Conservation (phyloP, 1,139 yeast genomes). For the Scheffersomyces titani region DNA sequence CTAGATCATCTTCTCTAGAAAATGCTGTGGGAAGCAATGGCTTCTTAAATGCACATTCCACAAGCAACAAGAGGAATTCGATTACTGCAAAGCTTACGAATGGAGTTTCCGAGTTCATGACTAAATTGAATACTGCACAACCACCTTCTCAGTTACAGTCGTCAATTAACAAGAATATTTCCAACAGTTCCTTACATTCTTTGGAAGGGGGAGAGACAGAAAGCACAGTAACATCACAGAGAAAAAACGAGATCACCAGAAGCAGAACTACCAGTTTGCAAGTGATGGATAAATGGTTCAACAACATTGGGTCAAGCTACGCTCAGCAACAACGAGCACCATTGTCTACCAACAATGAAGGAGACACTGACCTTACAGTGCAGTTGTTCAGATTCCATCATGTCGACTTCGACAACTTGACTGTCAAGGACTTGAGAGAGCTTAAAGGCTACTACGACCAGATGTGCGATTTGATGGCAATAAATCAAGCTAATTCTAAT, state of each 20-base stretch:
- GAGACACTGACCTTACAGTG: constrained; percentile 8
- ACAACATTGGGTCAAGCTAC: constrained; percentile 22
- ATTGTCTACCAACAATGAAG: constrained; percentile 1
- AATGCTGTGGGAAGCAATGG: constrained; percentile 3
- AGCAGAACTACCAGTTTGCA: constrained; percentile 43
- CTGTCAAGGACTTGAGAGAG: constrained; percentile 35
- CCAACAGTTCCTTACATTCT: constrained; percentile 35
- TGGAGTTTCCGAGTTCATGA: constrained; percentile 47
- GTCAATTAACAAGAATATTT: constrained; percentile 20
- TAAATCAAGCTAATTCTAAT: constrained; percentile 1
- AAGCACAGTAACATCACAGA: constrained; percentile 5
- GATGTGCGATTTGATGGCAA: constrained; percentile 24
- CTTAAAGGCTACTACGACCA: constrained; percentile 41
- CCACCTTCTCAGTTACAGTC: constrained; percentile 5
- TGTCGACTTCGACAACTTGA: constrained; percentile 37
- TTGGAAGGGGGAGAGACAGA: constrained; percentile 25
- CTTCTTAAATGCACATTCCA: background rate
- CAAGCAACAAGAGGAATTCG: constrained; percentile 26
- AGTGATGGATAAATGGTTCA: constrained; percentile 49
- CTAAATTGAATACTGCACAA: constrained; percentile 32
- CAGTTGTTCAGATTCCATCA: constrained; percentile 36
- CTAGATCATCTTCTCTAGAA: constrained; percentile 43
- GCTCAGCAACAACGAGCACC: constrained; percentile 3
- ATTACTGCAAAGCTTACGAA: constrained; percentile 41
- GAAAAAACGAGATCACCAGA: constrained; percentile 30